Conservation (phyloP, 2,329 filamentous ascomycete species). For the Penicillium vulpinum region DNA sequence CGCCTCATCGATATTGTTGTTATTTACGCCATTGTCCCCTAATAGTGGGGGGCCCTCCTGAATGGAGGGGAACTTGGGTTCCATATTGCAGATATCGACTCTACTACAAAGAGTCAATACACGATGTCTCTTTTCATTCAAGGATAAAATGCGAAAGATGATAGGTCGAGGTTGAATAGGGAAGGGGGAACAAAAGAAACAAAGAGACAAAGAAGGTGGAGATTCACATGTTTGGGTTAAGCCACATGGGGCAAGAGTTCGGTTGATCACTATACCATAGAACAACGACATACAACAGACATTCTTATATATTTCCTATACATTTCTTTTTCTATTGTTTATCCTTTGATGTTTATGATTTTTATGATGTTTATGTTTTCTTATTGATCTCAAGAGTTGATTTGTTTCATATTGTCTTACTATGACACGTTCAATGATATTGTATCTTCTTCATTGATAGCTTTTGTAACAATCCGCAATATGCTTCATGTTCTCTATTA, state of each 20-base stretch:
- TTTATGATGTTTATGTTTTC: background rate
- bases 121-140: background rate
- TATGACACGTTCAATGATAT: slow-evolving; percentile 1
- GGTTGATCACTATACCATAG: slow-evolving; percentile 18
- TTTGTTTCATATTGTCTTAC: slow-evolving; percentile 7
- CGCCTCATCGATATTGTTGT: slow-evolving; percentile 18
- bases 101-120: background rate
- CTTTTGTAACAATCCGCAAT: background rate
- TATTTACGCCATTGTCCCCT: slow-evolving; percentile 18
- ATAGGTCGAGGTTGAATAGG: slow-evolving; percentile 1
- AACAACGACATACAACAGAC: slow-evolving; percentile 9
- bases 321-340: background rate
- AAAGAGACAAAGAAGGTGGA: slow-evolving; percentile 11
- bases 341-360: background rate
- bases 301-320: slow-evolving; percentile 10
- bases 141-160: background rate
- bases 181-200: slow-evolving; percentile 3
- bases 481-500: background rate
- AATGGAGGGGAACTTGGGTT: slow-evolving; percentile 25
- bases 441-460: background rate
- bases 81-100: slow-evolving; percentile 29
- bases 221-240: slow-evolving; percentile 14
- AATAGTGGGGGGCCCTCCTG: slow-evolving; percentile 24
- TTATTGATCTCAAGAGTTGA: background rate
- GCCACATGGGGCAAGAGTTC: slow-evolving; percentile 20